Evolutionary conservation across 2,329 filamentous ascomycete species (phyloP).

Genomic region (Fusarium sororula): DNA sequence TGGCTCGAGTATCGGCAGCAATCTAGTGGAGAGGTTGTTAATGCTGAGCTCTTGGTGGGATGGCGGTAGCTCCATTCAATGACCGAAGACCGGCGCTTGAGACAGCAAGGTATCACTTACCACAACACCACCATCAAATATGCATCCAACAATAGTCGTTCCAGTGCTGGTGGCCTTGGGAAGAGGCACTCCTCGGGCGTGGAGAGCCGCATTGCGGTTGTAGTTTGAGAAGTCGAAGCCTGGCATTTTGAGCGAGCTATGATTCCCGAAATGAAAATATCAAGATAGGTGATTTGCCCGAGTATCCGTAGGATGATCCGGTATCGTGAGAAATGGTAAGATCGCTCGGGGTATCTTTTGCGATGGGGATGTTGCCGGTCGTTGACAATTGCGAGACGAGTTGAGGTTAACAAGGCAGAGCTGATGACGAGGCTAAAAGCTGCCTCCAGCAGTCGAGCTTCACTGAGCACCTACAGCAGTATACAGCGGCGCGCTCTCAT

Average conservation of each 20-base stretch:
- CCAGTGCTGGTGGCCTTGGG: constrained; percentile 98
- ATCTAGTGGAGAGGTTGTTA: constrained; percentile 65
- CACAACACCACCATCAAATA: constrained; percentile 96
- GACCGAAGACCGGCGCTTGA: neutral
- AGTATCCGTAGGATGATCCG: neutral
- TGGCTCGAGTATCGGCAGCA: constrained; percentile 97
- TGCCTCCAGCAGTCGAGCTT: constrained; percentile 53
- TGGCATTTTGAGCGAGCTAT: constrained; percentile 71
- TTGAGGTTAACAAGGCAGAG: constrained; percentile 46
- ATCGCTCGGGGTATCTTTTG: constrained; percentile 37
- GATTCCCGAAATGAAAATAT: constrained; percentile 20
- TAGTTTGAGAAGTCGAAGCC: constrained; percentile 99
- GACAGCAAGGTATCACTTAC: constrained; percentile 58
- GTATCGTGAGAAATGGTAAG: constrained; percentile 15
- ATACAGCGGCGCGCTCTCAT: constrained; percentile 32
- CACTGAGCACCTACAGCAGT: constrained; percentile 19
- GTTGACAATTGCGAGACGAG: constrained; percentile 19
- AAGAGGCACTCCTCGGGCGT: constrained; percentile 90
- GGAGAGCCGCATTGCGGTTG: constrained; percentile 97
- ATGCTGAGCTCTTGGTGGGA: constrained; percentile 11
- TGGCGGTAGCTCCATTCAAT: constrained; percentile 4
- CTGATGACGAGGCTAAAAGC: constrained; percentile 66
- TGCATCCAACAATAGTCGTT: constrained; percentile 97
- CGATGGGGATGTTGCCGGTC: constrained; percentile 32
- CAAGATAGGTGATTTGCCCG: neutral